phyloP scores from a whole-genome alignment of 176 grass and related monocot species.

The Metroxylon sagu region DNA sequence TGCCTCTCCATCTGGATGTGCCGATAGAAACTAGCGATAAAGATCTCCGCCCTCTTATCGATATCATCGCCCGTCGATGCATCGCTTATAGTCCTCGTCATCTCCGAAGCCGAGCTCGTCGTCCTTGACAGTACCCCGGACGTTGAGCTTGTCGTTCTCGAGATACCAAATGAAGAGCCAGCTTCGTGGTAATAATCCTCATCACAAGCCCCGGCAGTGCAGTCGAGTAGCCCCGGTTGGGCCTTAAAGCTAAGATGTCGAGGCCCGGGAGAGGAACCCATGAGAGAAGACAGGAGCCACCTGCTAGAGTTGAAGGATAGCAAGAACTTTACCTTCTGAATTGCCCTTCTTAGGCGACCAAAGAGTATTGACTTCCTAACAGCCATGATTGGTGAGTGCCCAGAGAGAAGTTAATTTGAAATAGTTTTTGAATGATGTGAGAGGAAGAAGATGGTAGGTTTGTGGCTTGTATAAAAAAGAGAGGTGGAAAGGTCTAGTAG shows the following conservation, averaged over 20 bases:
- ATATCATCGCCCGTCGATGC: constrained; percentile 27
- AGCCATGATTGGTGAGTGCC: not conserved
- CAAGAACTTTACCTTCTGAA: constrained; percentile 59
- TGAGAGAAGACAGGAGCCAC: constrained; percentile 43
- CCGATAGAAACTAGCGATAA: constrained; percentile 53
- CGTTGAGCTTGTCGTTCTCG: not conserved
- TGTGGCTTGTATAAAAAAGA: too few relatives aligned
- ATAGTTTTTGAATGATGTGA: too few relatives aligned
- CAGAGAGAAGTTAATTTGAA: too few relatives aligned
- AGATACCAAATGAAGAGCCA: not conserved
- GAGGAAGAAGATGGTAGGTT: too few relatives aligned
- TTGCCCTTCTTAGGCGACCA: constrained; percentile 32
- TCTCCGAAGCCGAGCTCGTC: constrained; percentile 24
- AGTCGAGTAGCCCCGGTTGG: constrained; percentile 41
- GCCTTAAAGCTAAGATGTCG: constrained; percentile 35
- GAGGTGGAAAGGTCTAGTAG: not conserved
- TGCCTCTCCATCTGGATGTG: constrained; percentile 71
- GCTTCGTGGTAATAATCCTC: not conserved
- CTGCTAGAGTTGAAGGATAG: constrained; percentile 56
- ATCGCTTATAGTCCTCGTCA: constrained; percentile 15
- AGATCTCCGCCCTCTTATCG: constrained; percentile 47
- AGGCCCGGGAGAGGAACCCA: not conserved
- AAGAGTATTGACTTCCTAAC: constrained; percentile 17
- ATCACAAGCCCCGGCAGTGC: not conserved
- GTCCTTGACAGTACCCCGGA: constrained; percentile 24